Evolutionary conservation across 1,139 yeast species (phyloP).

Genomic region (Debaryomyces sp.): DNA sequence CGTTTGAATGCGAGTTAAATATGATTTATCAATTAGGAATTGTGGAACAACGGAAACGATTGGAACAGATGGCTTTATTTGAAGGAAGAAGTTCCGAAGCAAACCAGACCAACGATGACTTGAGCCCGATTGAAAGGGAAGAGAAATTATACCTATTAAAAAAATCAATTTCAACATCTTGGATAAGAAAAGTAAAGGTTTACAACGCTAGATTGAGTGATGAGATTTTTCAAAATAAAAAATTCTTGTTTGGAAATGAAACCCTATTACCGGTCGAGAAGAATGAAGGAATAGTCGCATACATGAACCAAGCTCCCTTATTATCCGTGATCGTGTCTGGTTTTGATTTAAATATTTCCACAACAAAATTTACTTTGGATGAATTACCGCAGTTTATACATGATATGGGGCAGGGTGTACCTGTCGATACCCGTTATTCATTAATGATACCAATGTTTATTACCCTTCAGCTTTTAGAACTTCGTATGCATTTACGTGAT

Average conservation of each 20-base stretch:
- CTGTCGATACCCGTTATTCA: slow-evolving; percentile 68
- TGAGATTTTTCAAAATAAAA: slow-evolving; percentile 55
- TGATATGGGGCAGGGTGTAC: slow-evolving; percentile 82
- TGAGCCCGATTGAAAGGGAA: slow-evolving; percentile 6
- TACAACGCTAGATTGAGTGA: slow-evolving; percentile 44
- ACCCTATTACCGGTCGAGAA: slow-evolving; percentile 45
- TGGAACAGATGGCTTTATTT: slow-evolving; percentile 59
- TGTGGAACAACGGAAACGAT: slow-evolving; percentile 67
- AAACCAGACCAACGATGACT: slow-evolving; percentile 8
- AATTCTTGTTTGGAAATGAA: slow-evolving; percentile 48
- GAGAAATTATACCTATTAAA: slow-evolving; percentile 19
- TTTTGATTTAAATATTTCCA: slow-evolving; percentile 53
- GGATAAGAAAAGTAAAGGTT: slow-evolving; percentile 54
- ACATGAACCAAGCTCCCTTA: slow-evolving; percentile 64
- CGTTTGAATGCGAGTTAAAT: slow-evolving; percentile 78
- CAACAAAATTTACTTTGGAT: slow-evolving; percentile 58
- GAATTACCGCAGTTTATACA: slow-evolving; percentile 62
- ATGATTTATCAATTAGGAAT: slow-evolving; percentile 78
- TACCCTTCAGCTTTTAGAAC: slow-evolving; percentile 50
- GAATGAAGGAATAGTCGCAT: slow-evolving; percentile 59
- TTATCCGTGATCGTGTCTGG: slow-evolving; percentile 58
- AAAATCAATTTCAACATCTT: slow-evolving; percentile 31
- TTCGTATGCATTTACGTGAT: slow-evolving; percentile 62
- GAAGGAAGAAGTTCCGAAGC: slow-evolving; percentile 29
- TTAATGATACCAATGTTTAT: slow-evolving; percentile 65